These are phyloP conservation scores for Suaeda aralocaspica DNA, from an alignment of 148 eudicot genomes.

Conservation along the genomic window DNA sequence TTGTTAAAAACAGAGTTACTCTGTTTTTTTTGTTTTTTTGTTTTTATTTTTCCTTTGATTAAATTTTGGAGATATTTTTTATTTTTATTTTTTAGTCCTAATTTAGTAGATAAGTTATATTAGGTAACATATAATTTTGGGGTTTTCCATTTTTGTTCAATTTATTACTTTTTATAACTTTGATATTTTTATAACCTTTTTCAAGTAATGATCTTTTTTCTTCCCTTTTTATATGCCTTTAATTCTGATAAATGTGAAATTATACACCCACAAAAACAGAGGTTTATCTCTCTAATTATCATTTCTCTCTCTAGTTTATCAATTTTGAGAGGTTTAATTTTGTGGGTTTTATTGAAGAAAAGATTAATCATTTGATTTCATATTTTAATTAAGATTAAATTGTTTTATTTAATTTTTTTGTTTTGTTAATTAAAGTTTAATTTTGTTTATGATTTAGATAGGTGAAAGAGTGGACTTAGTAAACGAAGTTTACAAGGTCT, in stretches of 20 bases:
- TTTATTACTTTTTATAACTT: conserved; percentile 1
- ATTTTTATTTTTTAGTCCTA: background rate
- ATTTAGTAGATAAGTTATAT: background rate
- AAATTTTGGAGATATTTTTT: background rate
- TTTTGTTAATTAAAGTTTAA: background rate
- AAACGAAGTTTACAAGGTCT: conserved; percentile 23
- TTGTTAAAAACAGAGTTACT: conserved; percentile 1
- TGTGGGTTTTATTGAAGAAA: no score
- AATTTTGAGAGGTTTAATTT: background rate
- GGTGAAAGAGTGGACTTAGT: conserved; percentile 23
- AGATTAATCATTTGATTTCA: background rate
- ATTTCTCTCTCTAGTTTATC: background rate
- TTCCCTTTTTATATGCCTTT: no score
- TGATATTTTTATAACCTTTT: background rate
- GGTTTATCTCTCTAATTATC: no score
- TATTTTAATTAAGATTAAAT: background rate
- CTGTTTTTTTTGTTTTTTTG: no score
- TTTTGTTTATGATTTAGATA: conserved; percentile 12
- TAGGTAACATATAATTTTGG: background rate
- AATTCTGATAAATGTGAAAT: no score
- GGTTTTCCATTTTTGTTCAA: background rate
- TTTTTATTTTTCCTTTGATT: no score
- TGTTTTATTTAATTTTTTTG: background rate
- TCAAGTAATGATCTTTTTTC: conserved; percentile 8
- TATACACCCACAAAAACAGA: background rate